Base-by-base conservation (phyloP, 768 basidiomycete species). In the Pleurotus ostreatus region DNA sequence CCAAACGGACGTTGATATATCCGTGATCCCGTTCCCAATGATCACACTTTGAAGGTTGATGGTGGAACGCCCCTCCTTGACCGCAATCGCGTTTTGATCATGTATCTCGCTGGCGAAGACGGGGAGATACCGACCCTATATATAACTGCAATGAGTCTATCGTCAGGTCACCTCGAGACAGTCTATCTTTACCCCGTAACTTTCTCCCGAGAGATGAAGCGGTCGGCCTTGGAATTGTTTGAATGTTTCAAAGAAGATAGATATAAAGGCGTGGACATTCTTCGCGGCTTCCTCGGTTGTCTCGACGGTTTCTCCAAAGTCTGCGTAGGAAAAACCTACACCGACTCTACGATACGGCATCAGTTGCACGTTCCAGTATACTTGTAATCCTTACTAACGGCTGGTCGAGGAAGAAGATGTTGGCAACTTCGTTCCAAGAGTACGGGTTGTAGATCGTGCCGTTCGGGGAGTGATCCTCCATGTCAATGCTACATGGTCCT, bases 231-330 rank as follows among this genome's bases (percentile, higher is more conserved):
- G 66, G 68, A 88, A 91, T 60, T 89, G 79, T 12, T 76, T 73
- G 72, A 92, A 94, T 0, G 85, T 84, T 60, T 91, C 85, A 61
- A 91, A 89, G 71, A 92, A 91, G 55, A 93, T 86, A 2, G 81
- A 73, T 53, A 92, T 74, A 69, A 92, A 92, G 0, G 89, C 85
- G 48, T 86, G 77, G 39, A 92, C 73, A 62, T 92, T 86, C 59
- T 79, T 81, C 3, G 89, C 86, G 0, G 90, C 91, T n/a, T 84
- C 84, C 68, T 92, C 89, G 0, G 90, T 88, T 0, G 86, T 90
- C 56, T 81, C 83, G 15, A 89, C 74, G 0, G 76, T 81, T 70
- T 89, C 82, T 2, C 84, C 85, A 57, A 78, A 81, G 59, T 89
- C 86, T 2, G 84, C 82, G 57, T 86, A 88, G 1, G 84, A 86